phyloP scores from a whole-genome alignment of 345 rosid species.

The Eucalyptus melliodora region DNA sequence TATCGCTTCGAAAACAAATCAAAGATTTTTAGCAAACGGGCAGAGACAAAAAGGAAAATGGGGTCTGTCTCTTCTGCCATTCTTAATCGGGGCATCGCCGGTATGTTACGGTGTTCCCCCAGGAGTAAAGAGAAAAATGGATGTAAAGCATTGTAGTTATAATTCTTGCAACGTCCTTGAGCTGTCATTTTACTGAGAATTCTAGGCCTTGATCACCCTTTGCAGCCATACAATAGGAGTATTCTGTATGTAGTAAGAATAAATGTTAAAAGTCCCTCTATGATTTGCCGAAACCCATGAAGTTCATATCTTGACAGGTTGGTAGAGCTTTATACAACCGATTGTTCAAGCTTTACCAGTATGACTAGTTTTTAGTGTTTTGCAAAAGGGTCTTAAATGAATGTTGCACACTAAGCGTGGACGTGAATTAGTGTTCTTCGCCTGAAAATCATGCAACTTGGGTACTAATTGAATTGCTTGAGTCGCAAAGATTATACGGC shows the following conservation, averaged over 20 bases:
- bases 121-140: constrained; percentile 41
- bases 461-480: background rate
- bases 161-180: background rate
- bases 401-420: too few species aligned
- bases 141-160: background rate
- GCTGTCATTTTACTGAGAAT: background rate
- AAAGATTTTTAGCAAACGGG: too few species aligned
- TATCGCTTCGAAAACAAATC: too few species aligned
- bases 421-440: too few species aligned
- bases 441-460: too few species aligned
- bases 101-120: constrained; percentile 94
- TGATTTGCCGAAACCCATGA: background rate
- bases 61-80: constrained; percentile 11
- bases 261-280: background rate
- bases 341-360: background rate
- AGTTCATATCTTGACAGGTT: background rate
- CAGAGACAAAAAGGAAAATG: too few species aligned
- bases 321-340: background rate
- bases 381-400: too few species aligned
- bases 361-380: background rate
- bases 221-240: background rate
- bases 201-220: background rate
- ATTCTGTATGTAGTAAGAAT: background rate
- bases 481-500: background rate
- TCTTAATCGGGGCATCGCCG: constrained; percentile 80